Base-by-base conservation (phyloP, 352 stramenopile genomes). In the Peronospora destructor region DNA sequence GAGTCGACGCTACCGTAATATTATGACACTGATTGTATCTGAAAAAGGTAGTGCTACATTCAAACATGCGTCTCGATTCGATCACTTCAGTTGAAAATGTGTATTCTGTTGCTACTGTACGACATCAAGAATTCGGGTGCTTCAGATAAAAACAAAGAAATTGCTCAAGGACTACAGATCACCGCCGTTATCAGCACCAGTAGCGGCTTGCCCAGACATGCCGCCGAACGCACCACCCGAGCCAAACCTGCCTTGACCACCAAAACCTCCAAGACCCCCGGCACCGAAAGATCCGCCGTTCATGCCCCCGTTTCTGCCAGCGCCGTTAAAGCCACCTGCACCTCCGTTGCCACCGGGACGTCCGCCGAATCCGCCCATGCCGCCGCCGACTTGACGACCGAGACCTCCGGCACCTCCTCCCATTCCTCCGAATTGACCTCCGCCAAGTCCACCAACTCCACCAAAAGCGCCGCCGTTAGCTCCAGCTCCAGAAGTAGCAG, bases 81-180 rank as follows among this genome's bases (percentile, higher is more conserved):
- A 21, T 21, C 19, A 21, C 19, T 21, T 21, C 19, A 21, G 19
- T 21, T 21, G 3, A 21, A 21, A 21, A 3, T 21, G 19, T 21
- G 19, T 21, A 21, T 21, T 21, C 19, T 21, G 19, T 21, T 21
- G 19, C 19, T 21, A 21, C 19, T 21, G 19, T 21, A 21, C 19
- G 19, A 21, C 19, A 21, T 21, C 19, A 21, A 30, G 2, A 30
- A 1, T 30, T 30, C 26, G 8, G 26, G 26, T 10, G 26, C 26
- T 30, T 21, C 26, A 6, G 26, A 30, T 10, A 30, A 30, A 30
- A 30, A 30, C 8, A 10, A 6, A 14, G n/a, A n/a, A n/a, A n/a
- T n/a, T n/a, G n/a, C n/a, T n/a, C 17, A 29, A 19, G 17, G 14
- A 38, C 49, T 56, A 57, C 41, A 34, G 41, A 29, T 51, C 41